Conservation (phyloP, 768 basidiomycete species). For the Naganishia onofrii region DNA sequence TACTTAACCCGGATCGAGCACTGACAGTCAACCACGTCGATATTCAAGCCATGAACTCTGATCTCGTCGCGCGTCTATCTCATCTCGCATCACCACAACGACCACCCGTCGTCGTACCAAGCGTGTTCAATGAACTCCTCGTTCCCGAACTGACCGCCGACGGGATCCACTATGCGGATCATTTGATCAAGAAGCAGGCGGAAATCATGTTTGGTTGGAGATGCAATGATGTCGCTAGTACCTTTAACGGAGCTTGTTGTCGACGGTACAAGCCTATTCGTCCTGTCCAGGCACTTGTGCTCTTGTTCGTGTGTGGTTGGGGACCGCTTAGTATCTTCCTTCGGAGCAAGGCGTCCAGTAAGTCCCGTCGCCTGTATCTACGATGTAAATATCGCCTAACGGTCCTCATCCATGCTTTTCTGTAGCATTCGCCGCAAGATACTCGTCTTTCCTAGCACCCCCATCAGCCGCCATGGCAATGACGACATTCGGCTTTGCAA, state of each 20-base stretch:
- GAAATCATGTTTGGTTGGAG: slow-evolving; percentile 73
- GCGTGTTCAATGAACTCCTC: slow-evolving; percentile 77
- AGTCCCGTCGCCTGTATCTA: neutral
- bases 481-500: slow-evolving; percentile 64
- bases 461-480: slow-evolving; percentile 54
- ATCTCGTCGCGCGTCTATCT: slow-evolving; percentile 66
- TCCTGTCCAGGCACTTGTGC: slow-evolving; percentile 42
- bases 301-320: slow-evolving; percentile 47
- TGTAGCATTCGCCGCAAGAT: slow-evolving; percentile 22
- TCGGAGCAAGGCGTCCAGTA: slow-evolving; percentile 21
- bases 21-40: slow-evolving; percentile 70
- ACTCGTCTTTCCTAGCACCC: slow-evolving; percentile 38
- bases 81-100: slow-evolving; percentile 19
- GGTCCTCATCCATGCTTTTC: neutral
- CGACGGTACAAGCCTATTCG: slow-evolving; percentile 69
- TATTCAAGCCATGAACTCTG: slow-evolving; percentile 87
- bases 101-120: slow-evolving; percentile 61
- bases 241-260: slow-evolving; percentile 61
- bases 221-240: slow-evolving; percentile 64
- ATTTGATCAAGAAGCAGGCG: slow-evolving; percentile 67
- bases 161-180: slow-evolving; percentile 74
- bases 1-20: slow-evolving; percentile 65
- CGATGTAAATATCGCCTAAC: neutral
- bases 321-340: slow-evolving; percentile 56
- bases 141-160: slow-evolving; percentile 73